phyloP scores from a whole-genome alignment of 768 basidiomycete genomes.

The Auricularia sp. region DNA sequence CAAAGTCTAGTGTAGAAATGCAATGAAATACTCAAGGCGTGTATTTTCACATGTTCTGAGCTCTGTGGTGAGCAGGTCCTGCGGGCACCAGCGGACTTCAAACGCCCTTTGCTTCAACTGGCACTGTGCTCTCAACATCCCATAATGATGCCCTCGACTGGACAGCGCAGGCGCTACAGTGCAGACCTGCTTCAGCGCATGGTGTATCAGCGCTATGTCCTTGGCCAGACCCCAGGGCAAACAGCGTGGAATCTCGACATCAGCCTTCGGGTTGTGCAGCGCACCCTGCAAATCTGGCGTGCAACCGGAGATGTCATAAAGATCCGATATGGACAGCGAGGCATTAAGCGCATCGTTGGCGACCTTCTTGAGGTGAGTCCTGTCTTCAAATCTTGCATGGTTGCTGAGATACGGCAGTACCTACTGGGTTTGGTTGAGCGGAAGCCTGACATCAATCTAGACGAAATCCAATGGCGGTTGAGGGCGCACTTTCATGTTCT shows the following conservation, averaged over 20 bases:
- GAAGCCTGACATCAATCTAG: slow-evolving; percentile 15
- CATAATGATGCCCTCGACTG: no score
- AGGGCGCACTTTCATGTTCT: background rate
- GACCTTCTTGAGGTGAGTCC: background rate
- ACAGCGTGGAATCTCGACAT: background rate
- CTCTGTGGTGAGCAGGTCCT: no score
- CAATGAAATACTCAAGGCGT: no score
- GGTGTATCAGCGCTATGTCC: background rate
- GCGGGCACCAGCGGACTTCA: no score
- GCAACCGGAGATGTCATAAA: background rate
- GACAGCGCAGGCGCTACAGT: background rate
- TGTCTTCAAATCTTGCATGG: background rate
- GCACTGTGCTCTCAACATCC: no score
- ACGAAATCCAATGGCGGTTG: slow-evolving; percentile 13
- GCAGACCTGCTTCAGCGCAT: background rate
- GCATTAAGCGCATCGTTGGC: background rate
- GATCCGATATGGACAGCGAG: background rate
- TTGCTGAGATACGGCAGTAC: slow-evolving; percentile 4
- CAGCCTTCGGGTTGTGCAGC: background rate
- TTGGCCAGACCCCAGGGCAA: background rate
- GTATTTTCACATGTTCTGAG: no score
- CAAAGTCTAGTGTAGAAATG: no score
- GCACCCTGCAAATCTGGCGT: background rate
- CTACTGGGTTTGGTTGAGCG: slow-evolving; percentile 13
- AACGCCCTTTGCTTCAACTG: no score